phyloP scores from a whole-genome alignment of 192 early-diverging fungal species.

The Lobulomyces angularis region DNA sequence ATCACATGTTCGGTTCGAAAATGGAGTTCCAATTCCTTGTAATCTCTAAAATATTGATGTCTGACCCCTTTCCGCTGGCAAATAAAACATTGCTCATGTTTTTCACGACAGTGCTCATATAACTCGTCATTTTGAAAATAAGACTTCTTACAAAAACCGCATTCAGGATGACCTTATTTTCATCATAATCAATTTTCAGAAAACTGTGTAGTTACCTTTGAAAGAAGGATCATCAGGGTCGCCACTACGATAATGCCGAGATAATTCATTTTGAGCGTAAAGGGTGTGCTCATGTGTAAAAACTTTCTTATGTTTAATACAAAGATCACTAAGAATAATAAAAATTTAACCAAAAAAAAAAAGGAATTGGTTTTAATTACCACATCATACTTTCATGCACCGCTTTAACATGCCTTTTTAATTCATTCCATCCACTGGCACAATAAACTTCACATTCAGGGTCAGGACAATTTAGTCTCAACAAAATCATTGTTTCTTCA shows the following conservation, averaged over 20 bases:
- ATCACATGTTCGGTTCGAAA: conserved; percentile 68
- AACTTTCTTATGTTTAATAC: conserved; percentile 76
- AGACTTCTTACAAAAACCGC: conserved; percentile 68
- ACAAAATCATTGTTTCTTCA: conserved; percentile 55
- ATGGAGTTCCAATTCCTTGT: conserved; percentile 61
- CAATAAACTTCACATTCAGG: conserved; percentile 59
- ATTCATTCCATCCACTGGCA: conserved; percentile 64
- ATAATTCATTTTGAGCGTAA: conserved; percentile 61
- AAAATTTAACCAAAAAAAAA: background rate
- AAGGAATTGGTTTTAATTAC: conserved; percentile 29
- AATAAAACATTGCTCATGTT: conserved; percentile 89
- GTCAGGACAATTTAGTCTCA: conserved; percentile 83
- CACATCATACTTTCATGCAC: conserved; percentile 66
- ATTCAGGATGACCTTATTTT: conserved; percentile 71
- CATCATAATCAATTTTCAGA: conserved; percentile 25
- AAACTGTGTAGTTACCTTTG: too few species aligned
- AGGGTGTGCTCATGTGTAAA: conserved; percentile 88
- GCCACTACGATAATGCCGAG: conserved; percentile 62
- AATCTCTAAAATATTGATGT: conserved; percentile 81
- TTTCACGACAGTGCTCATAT: conserved; percentile 84
- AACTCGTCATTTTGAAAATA: conserved; percentile 91
- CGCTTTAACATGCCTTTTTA: conserved; percentile 70
- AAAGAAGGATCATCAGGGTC: conserved; percentile 37
- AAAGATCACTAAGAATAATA: conserved; percentile 59
- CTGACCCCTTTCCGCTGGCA: conserved; percentile 61